Conservation (phyloP, 148 eudicot genomes). For the Nyssa sinensis region DNA sequence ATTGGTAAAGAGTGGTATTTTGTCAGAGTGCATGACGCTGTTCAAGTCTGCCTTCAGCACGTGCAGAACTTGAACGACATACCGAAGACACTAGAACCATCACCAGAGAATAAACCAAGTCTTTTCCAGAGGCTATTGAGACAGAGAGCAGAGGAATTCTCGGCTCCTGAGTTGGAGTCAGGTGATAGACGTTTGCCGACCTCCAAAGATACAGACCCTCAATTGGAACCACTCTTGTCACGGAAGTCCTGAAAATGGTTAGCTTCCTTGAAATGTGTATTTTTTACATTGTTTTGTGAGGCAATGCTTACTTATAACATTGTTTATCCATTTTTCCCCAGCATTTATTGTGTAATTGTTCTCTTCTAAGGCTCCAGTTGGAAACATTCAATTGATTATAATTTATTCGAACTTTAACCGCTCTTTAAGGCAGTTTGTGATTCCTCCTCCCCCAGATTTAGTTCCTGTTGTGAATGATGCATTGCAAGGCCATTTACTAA, state of each 20-base stretch:
- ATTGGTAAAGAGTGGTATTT: slow-evolving; percentile 96
- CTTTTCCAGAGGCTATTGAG: slow-evolving; percentile 39
- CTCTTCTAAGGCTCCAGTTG: background rate
- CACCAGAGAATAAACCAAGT: slow-evolving; percentile 33
- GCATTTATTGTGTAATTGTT: background rate
- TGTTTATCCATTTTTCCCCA: background rate
- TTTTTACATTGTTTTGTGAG: background rate
- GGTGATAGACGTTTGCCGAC: slow-evolving; percentile 32
- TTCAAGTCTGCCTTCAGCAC: slow-evolving; percentile 87
- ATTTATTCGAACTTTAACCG: too few species aligned
- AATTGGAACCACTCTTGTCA: slow-evolving; percentile 66
- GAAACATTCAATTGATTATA: background rate
- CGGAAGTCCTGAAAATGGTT: slow-evolving; percentile 29
- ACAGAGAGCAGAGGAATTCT: slow-evolving; percentile 46
- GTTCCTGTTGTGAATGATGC: background rate
- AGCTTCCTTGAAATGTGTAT: background rate
- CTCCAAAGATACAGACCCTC: slow-evolving; percentile 37
- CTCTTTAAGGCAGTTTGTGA: too few species aligned
- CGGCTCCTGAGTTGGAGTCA: slow-evolving; percentile 54
- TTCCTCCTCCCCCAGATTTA: background rate
- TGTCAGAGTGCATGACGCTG: slow-evolving; percentile 95
- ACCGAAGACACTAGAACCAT: slow-evolving; percentile 33
- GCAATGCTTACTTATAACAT: background rate
- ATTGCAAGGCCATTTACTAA: too few species aligned
- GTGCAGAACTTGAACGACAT: slow-evolving; percentile 50